A percentile compares a stretch with the other conserved stretches of the same genome.
phyloP scores from a whole-genome alignment of 148 eudicot species.

The Rheum nobile region DNA sequence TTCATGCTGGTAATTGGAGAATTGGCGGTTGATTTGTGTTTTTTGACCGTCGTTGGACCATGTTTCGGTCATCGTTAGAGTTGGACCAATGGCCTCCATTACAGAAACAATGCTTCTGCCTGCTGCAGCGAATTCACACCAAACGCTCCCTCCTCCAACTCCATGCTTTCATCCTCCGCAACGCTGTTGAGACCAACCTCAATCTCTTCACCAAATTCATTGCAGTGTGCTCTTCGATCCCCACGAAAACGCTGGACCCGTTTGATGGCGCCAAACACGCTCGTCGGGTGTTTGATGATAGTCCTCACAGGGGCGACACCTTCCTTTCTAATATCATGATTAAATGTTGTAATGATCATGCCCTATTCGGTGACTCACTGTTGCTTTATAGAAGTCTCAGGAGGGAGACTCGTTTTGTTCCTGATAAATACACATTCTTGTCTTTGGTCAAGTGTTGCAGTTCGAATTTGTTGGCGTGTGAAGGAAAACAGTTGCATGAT shows the following conservation, averaged over 20 bases:
- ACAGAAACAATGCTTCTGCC: conserved; percentile 39
- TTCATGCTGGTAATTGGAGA: background rate
- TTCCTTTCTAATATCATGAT: conserved; percentile 58
- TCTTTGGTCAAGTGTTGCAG: conserved; percentile 46
- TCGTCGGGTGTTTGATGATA: conserved; percentile 54
- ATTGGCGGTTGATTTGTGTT: background rate
- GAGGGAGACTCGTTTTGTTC: conserved; percentile 29
- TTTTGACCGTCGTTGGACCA: background rate
- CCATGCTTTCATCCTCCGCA: conserved; percentile 56
- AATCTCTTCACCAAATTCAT: conserved; percentile 56
- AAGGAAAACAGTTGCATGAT: conserved; percentile 46
- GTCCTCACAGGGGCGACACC: conserved; percentile 29
- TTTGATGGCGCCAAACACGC: conserved; percentile 26
- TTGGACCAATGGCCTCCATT: conserved; percentile 31
- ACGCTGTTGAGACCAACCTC: conserved; percentile 34
- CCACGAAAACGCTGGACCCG: background rate
- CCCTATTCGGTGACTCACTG: conserved; percentile 30
- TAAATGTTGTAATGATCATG: conserved; percentile 32
- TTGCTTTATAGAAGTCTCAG: conserved; percentile 31
- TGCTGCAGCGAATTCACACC: conserved; percentile 35
- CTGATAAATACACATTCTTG: conserved; percentile 59
- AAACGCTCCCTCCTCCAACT: conserved; percentile 44
- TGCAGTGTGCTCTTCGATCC: conserved; percentile 22
- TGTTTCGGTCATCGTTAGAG: too few species aligned
- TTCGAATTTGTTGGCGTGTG: conserved; percentile 23